Evolutionary conservation across 805 yeast species (phyloP), one percentile per base, ranked within the genome.

Genomic region (Cyberlindnera samutprakarnensis): DNA sequence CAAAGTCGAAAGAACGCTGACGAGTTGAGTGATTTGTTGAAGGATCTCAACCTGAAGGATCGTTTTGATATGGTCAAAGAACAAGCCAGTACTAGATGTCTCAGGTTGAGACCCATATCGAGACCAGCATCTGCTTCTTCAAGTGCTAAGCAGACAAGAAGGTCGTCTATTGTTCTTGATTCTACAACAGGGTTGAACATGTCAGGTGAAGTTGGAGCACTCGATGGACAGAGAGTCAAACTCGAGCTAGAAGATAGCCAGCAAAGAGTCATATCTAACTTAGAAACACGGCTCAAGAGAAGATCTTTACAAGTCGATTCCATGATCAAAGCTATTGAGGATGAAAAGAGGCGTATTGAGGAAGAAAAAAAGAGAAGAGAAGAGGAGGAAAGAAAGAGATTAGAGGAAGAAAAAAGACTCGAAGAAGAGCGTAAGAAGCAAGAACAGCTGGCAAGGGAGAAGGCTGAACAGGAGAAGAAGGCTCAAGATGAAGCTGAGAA

Each of bases 341-440:
- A 31, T 22, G 46, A 33, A 11, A 23, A 16, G 30, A 35, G 39
- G 44, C 49, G 53, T 32, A 46, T 39, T 39, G 46, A 32, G 35
- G 37, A 38, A 34, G 24, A 43, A 35, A 19, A 10, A 10, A 7
- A 8, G 17, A 32, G 37, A 16, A 30, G 27, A 49, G 49, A 38
- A 14, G 42, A 38, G 17, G 39, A 39, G 23, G 38, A 25, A 13
- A 20, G 35, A 16, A 35, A 32, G 26, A 44, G 42, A 7, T 14
- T 18, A 30, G 37, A 29, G 16, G 41, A 39, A 23, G 30, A 25
- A 31, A 49, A 42, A 43, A 50, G 53, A 32, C 46, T 39, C 39
- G 46, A 32, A 36, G 37, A 38, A 34, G 24, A 43, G 34, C 30
- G 25, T 25, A n/a, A 28, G 25, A 20, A 39, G 36, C 31, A 43